Percentiles rank a stretch among this genome's conserved stretches.
Evolutionary conservation across 2,329 filamentous ascomycete species (phyloP).

Genomic region (Penicillium sp.): DNA sequence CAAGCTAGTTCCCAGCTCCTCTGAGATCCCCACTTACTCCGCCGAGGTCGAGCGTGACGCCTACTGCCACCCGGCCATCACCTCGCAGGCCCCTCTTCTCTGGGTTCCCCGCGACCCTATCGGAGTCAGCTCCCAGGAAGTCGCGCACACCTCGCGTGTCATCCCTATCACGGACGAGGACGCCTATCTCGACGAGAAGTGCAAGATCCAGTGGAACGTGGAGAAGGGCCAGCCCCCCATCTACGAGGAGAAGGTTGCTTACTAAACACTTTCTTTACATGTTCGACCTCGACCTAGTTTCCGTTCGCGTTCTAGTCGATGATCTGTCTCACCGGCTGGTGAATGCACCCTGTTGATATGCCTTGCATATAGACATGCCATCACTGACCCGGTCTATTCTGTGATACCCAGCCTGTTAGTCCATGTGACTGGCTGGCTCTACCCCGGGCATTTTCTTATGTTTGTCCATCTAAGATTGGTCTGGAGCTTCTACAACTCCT

Average conservation of each 20-base stretch:
- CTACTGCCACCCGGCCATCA: slow-evolving; percentile 71
- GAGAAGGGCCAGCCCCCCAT: slow-evolving; percentile 58
- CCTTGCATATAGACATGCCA: neutral
- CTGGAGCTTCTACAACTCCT: no score
- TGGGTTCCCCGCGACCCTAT: slow-evolving; percentile 79
- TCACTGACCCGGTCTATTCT: slow-evolving; percentile 2
- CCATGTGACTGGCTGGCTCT: slow-evolving; percentile 3
- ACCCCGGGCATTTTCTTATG: slow-evolving; percentile 8
- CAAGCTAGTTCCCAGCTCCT: slow-evolving; percentile 59
- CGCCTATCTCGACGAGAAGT: slow-evolving; percentile 67
- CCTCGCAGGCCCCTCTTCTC: slow-evolving; percentile 61
- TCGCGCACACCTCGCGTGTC: slow-evolving; percentile 66
- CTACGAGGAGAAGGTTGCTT: slow-evolving; percentile 56
- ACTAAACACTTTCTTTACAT: slow-evolving; percentile 30
- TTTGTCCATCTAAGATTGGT: neutral
- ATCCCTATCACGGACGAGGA: slow-evolving; percentile 80
- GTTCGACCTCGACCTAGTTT: neutral
- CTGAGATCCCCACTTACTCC: slow-evolving; percentile 57
- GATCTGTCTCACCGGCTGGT: neutral
- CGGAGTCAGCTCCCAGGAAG: slow-evolving; percentile 74
- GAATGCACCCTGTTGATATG: neutral
- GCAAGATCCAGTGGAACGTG: slow-evolving; percentile 59
- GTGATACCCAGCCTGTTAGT: slow-evolving; percentile 20
- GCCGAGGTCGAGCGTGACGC: slow-evolving; percentile 63
- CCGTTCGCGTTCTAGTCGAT: neutral